A percentile compares a stretch with the other conserved stretches of the same genome.
These are phyloP conservation scores for Chrysosporium queenslandicum DNA, from an alignment of 2,329 filamentous ascomycete genomes.

Conservation along the genomic window DNA sequence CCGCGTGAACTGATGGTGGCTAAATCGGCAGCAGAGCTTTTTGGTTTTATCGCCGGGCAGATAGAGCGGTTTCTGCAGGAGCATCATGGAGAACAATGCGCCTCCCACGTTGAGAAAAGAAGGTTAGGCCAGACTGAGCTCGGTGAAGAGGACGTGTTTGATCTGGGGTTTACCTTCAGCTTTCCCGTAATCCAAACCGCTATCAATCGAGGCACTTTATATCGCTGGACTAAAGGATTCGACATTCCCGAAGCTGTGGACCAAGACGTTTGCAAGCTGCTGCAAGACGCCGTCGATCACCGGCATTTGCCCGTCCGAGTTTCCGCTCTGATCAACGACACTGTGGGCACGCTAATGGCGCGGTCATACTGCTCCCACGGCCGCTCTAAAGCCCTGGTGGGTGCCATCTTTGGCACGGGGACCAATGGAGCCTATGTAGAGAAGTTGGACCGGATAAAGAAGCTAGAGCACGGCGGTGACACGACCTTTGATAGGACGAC, in stretches of 20 bases:
- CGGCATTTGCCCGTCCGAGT: constrained; percentile 82
- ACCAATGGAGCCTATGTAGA: constrained; percentile 97
- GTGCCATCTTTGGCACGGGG: constrained; percentile 93
- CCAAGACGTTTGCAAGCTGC: constrained; percentile 82
- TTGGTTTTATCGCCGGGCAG: constrained; percentile 84
- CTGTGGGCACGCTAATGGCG: constrained; percentile 94
- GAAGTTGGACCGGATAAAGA: constrained; percentile 75
- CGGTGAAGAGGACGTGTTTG: constrained; percentile 69
- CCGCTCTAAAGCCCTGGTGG: constrained; percentile 76
- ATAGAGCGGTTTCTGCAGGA: constrained; percentile 78
- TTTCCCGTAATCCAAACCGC: constrained; percentile 91
- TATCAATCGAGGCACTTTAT: constrained; percentile 88
- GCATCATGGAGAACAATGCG: constrained; percentile 82
- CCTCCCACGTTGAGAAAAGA: constrained; percentile 56
- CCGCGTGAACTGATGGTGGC: constrained; percentile 84
- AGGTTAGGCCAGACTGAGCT: constrained; percentile 50
- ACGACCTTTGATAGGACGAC: constrained; percentile 62
- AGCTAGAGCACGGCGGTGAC: constrained; percentile 49
- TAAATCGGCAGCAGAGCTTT: constrained; percentile 75
- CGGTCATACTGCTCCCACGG: constrained; percentile 88
- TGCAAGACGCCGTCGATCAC: constrained; percentile 82
- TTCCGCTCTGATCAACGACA: constrained; percentile 94
- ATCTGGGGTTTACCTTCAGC: constrained; percentile 96
- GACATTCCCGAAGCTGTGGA: constrained; percentile 91
- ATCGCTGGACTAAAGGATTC: constrained; percentile 98